Percentiles rank a stretch among this genome's conserved stretches.
Conservation (phyloP, 345 rosid genomes). For the Pelargonium nanum region DNA sequence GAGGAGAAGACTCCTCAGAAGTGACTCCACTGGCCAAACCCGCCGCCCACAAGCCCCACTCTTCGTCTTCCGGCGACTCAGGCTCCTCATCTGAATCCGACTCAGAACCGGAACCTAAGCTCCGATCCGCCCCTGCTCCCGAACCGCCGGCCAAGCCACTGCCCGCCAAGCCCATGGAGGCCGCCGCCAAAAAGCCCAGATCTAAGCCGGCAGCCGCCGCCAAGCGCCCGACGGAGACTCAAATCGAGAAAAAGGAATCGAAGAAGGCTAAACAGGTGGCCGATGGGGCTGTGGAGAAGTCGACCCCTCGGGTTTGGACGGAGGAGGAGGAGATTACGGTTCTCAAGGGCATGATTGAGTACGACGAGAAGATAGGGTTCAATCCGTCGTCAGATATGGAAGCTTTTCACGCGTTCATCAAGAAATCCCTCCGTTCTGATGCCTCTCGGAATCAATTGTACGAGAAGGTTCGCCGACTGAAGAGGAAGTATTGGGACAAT, state of each 20-base stretch:
- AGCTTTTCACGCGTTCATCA: slow-evolving; percentile 17
- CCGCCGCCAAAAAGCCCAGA: slow-evolving; percentile 1
- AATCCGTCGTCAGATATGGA: slow-evolving; percentile 9
- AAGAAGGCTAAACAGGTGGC: background rate
- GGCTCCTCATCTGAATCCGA: slow-evolving; percentile 13
- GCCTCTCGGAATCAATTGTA: slow-evolving; percentile 12
- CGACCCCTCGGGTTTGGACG: slow-evolving; percentile 18
- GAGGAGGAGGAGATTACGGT: slow-evolving; percentile 23
- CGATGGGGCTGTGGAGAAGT: background rate
- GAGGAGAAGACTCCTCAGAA: background rate
- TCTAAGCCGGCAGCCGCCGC: background rate
- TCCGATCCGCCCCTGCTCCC: background rate
- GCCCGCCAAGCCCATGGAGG: slow-evolving; percentile 1
- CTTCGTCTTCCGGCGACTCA: background rate
- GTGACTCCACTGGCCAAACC: background rate
- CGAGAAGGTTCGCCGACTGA: slow-evolving; percentile 13
- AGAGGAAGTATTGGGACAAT: slow-evolving; percentile 8
- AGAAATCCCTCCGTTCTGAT: slow-evolving; percentile 10
- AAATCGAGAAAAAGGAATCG: background rate
- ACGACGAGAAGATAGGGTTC: slow-evolving; percentile 2
- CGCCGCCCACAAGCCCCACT: background rate
- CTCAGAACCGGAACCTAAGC: slow-evolving; percentile 6
- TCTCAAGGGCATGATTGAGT: slow-evolving; percentile 23
- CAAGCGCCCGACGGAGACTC: background rate
- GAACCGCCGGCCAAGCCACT: background rate